These are phyloP conservation scores for Amanita rubescens DNA, from an alignment of 768 basidiomycete species.

Conservation along the genomic window DNA sequence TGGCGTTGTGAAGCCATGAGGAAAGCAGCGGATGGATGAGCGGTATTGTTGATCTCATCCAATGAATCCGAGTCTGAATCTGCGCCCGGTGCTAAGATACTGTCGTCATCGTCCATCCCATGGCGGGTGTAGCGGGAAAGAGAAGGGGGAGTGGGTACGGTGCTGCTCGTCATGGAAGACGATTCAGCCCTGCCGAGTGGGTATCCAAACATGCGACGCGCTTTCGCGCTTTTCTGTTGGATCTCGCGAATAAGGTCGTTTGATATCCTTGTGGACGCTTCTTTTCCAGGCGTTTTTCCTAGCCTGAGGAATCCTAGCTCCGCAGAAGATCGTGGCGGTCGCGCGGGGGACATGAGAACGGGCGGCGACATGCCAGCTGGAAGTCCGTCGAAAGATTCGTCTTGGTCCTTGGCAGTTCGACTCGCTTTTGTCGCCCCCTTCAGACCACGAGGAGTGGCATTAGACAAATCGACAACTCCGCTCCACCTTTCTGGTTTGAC, in stretches of 20 bases:
- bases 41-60: constrained; percentile 49
- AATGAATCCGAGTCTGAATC: constrained; percentile 49
- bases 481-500: constrained; percentile 52
- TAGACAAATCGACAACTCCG: constrained; percentile 67
- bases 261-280: constrained; percentile 64
- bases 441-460: constrained; percentile 45
- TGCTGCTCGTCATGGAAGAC: constrained; percentile 54
- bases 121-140: constrained; percentile 55
- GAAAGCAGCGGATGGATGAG: constrained; percentile 66
- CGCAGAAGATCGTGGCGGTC: constrained; percentile 39
- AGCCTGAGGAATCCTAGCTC: constrained; percentile 38
- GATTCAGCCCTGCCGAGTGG: constrained; percentile 38
- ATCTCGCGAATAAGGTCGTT: constrained; percentile 54
- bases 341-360: constrained; percentile 49
- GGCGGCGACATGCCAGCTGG: constrained; percentile 56
- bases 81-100: constrained; percentile 26
- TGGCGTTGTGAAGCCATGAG: constrained; percentile 46
- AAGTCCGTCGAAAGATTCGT: constrained; percentile 45
- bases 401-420: constrained; percentile 29
- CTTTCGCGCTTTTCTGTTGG: constrained; percentile 29
- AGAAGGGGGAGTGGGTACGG: constrained; percentile 64
- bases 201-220: constrained; percentile 20
- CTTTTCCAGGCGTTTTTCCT: constrained; percentile 62
- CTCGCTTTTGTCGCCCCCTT: constrained; percentile 1
- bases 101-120: constrained; percentile 37